phyloP scores from a whole-genome alignment of 2,329 filamentous ascomycete species.

The Aspergillus viridinutans region DNA sequence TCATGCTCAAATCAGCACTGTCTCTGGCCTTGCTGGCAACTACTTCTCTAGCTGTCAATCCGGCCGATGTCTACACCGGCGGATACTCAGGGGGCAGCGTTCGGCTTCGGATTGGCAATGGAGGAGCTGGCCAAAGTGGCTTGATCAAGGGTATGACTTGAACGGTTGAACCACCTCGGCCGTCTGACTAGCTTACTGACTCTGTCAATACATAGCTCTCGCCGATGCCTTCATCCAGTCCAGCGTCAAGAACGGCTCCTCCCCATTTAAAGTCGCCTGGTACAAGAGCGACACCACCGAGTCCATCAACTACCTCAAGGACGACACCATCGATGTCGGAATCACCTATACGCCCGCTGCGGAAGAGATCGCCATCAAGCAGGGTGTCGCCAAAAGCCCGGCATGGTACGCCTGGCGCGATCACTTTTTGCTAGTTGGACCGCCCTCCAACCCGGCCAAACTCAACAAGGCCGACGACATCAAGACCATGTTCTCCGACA shows the following conservation, averaged over 20 bases:
- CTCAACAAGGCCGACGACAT: conserved; percentile 29
- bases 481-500: conserved; percentile 30
- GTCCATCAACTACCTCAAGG: conserved; percentile 43
- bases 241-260: conserved; percentile 23
- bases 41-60: neutral
- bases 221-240: conserved; percentile 36
- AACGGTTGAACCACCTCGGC: too few species aligned
- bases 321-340: conserved; percentile 39
- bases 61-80: neutral
- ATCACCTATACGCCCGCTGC: conserved; percentile 46
- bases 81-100: neutral
- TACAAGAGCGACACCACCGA: conserved; percentile 45
- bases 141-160: neutral
- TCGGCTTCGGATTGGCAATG: neutral
- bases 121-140: neutral
- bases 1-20: neutral
- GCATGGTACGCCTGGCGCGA: conserved; percentile 46
- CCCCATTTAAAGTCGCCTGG: conserved; percentile 44
- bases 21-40: neutral
- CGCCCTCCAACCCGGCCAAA: conserved; percentile 30
- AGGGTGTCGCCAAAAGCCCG: conserved; percentile 31
- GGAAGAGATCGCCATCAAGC: conserved; percentile 42
- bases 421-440: conserved; percentile 45
- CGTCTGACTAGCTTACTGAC: neutral
- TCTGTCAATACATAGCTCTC: conserved; percentile 20